phyloP scores from a whole-genome alignment of 805 yeast species.

The Ogataea polymorpha region DNA sequence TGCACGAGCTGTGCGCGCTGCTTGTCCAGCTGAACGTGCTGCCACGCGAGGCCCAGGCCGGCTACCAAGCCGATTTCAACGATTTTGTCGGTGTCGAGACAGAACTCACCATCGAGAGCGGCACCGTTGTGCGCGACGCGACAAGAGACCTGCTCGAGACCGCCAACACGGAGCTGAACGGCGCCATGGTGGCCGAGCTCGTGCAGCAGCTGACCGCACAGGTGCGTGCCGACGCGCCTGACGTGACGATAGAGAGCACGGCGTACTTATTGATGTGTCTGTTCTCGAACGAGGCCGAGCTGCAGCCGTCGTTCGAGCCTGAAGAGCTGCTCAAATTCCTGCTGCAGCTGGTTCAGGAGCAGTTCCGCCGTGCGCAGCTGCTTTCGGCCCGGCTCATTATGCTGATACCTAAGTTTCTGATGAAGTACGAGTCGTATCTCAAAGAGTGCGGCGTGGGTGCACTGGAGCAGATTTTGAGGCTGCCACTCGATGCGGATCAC shows the following conservation, averaged over 20 bases:
- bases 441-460: slow-evolving; percentile 25
- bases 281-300: slow-evolving; percentile 38
- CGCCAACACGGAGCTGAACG: slow-evolving; percentile 41
- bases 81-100: slow-evolving; percentile 69
- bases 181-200: slow-evolving; percentile 21
- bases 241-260: slow-evolving; percentile 37
- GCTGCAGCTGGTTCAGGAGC: slow-evolving; percentile 15
- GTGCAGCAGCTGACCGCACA: slow-evolving; percentile 15
- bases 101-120: slow-evolving; percentile 54
- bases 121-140: slow-evolving; percentile 53
- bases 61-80: slow-evolving; percentile 63
- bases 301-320: slow-evolving; percentile 21
- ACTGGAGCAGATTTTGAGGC: slow-evolving; percentile 23
- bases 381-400: slow-evolving; percentile 49
- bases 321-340: slow-evolving; percentile 24
- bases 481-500: slow-evolving; percentile 23
- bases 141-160: slow-evolving; percentile 55
- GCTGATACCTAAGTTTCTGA: slow-evolving; percentile 54
- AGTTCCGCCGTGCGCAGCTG: slow-evolving; percentile 29
- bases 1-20: slow-evolving; percentile 24
- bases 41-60: slow-evolving; percentile 40
- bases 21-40: slow-evolving; percentile 40
- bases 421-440: slow-evolving; percentile 42
- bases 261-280: slow-evolving; percentile 40
- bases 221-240: slow-evolving; percentile 3